Evolutionary conservation across 805 yeast genomes (phyloP).

Genomic region (Barnettozyma sucrosica): DNA sequence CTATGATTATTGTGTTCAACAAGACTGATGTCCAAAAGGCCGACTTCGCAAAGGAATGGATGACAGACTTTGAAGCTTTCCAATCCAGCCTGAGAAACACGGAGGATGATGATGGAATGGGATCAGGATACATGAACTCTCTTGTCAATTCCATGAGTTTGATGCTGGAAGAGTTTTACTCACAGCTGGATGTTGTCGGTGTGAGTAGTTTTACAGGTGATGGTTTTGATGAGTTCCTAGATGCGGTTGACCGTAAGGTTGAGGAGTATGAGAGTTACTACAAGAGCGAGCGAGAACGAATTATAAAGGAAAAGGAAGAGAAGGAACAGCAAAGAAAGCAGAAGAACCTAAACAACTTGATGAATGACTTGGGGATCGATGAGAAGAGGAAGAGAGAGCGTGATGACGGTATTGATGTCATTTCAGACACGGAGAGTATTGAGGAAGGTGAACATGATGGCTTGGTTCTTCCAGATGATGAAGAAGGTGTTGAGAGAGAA

Average conservation of each 20-base stretch:
- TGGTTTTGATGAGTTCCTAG: constrained; percentile 87
- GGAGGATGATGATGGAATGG: constrained; percentile 58
- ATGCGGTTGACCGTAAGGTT: constrained; percentile 79
- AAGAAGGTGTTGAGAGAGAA: constrained; percentile 56
- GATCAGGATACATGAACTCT: constrained; percentile 91
- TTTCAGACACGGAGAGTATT: constrained; percentile 47
- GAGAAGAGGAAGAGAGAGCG: constrained; percentile 32
- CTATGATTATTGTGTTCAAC: constrained; percentile 95
- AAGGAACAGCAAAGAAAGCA: constrained; percentile 70
- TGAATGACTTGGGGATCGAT: constrained; percentile 80
- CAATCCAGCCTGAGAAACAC: constrained; percentile 69
- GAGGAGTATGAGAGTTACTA: constrained; percentile 83
- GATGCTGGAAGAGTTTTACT: constrained; percentile 93
- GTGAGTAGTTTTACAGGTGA: constrained; percentile 90
- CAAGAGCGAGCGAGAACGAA: constrained; percentile 78
- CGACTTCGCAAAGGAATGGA: constrained; percentile 91
- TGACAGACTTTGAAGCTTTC: constrained; percentile 92
- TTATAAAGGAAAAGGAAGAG: constrained; percentile 68
- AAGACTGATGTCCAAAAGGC: constrained; percentile 86
- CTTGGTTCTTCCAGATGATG: constrained; percentile 34
- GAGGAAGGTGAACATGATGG: constrained; percentile 41
- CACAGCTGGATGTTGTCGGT: constrained; percentile 86
- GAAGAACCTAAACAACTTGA: constrained; percentile 60
- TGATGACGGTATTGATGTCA: constrained; percentile 42
- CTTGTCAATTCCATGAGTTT: constrained; percentile 91